These are phyloP conservation scores for Trichoderma aggressivum DNA, from an alignment of 2,329 filamentous ascomycete genomes.

Conservation along the genomic window DNA sequence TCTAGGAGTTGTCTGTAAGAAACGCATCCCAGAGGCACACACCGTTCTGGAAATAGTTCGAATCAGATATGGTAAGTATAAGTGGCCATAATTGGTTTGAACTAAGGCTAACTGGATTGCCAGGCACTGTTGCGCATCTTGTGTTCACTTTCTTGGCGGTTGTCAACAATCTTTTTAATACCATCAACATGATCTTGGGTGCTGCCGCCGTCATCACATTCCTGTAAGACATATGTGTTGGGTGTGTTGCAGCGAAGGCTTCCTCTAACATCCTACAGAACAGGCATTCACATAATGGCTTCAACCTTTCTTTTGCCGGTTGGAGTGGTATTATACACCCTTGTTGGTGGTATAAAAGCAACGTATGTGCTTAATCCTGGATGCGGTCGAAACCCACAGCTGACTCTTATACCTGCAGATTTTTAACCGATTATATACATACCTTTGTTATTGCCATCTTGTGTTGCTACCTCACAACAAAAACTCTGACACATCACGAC, in stretches of 20 bases:
- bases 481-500: background rate
- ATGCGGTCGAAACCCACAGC: rapidly evolving
- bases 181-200: conserved; percentile 10
- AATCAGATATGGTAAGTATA: background rate
- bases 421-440: conserved; percentile 4
- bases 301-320: background rate
- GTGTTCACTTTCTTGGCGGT: conserved; percentile 4
- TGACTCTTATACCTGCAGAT: background rate
- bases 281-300: conserved; percentile 5
- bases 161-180: conserved; percentile 9
- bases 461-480: conserved; percentile 3
- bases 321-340: background rate
- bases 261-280: background rate
- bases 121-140: background rate
- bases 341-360: conserved; percentile 4
- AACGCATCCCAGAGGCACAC: conserved; percentile 7
- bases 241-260: too few species aligned
- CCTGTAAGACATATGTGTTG: background rate
- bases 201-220: conserved; percentile 3
- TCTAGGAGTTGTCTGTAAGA: conserved; percentile 4
- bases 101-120: background rate
- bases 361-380: background rate
- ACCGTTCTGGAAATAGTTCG: conserved; percentile 7
- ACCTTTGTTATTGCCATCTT: conserved; percentile 3
- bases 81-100: background rate